Evolutionary conservation across 1,139 yeast genomes (phyloP), one percentile per base, ranked within the genome.

Genomic region (Zygoascus sp.): DNA sequence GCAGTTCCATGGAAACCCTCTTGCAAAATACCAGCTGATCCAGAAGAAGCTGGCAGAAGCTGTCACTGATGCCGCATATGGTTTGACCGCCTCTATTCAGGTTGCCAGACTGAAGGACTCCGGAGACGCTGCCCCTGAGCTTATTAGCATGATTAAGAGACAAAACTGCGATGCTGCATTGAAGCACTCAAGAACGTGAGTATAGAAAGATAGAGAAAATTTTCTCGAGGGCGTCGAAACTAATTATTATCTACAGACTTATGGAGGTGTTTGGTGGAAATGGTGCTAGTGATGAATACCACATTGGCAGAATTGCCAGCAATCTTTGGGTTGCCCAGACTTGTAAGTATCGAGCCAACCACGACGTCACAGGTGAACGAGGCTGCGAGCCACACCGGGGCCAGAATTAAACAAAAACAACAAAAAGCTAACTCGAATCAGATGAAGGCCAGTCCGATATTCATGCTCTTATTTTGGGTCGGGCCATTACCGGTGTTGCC

Each of bases 201-300:
- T 49, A 8, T 8, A 16, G 3, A 16, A 40, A 7, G 30, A 28
- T 17, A 6, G 20, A 27, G 13, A 16, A 15, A 32, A 16, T 39
- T 5, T 11, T 15, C 8, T 1, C 30, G 7, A 35, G 35, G 9
- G 20, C 3, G 17, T 23, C 42, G 32, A 40, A 30, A 47, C 40
- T 40, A n/a, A n/a, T n/a, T n/a, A n/a, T n/a, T n/a, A 44, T 42
- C 15, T 7, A 5, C 38, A 60, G 55, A 30, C 58, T 71, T 36
- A 69, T 69, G 74, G 75, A 71, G 51, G 61, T 70, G 20, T 69
- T 70, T 52, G 75, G 75, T 3, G 75, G 75, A 22, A 71, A 70
- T 47, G 75, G 69, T 22, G 62, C 69, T 8, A 60, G 69, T 44
- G 75, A 70, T 50, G 75, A 71, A 58, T 70, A 71, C 53, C 72